A percentile compares a stretch with the other conserved stretches of the same genome.
Evolutionary conservation across 176 grass and related monocot genomes (phyloP).

Genomic region (Urochloa ruziziensis): DNA sequence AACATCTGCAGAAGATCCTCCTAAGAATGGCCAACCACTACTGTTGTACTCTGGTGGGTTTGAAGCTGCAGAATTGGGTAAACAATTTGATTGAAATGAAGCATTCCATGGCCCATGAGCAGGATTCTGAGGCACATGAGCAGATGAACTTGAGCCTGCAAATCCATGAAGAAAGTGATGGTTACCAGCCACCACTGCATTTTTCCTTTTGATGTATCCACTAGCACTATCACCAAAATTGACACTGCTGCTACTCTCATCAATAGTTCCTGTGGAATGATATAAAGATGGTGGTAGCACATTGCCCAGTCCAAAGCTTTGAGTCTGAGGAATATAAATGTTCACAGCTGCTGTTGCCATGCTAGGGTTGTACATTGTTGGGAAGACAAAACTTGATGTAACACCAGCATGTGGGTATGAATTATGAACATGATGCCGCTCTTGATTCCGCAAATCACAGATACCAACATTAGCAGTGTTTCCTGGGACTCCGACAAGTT

Average conservation of each 20-base stretch:
- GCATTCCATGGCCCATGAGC: slow-evolving; percentile 34
- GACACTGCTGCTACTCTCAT: slow-evolving; percentile 39
- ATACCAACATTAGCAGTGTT: slow-evolving; percentile 29
- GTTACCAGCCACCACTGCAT: slow-evolving; percentile 31
- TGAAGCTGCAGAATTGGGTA: slow-evolving; percentile 33
- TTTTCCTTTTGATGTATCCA: slow-evolving; percentile 54
- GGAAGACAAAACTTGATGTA: slow-evolving; percentile 22
- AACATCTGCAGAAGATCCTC: slow-evolving; percentile 34
- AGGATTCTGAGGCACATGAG: slow-evolving; percentile 39
- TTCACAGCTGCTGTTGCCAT: slow-evolving; percentile 33
- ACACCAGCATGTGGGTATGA: slow-evolving; percentile 28
- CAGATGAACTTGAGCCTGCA: slow-evolving; percentile 60
- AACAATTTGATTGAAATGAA: slow-evolving; percentile 40
- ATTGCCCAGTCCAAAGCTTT: slow-evolving; percentile 42
- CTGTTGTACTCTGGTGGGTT: slow-evolving; percentile 19
- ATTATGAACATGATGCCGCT: slow-evolving; percentile 40
- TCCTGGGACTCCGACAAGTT: slow-evolving; percentile 40
- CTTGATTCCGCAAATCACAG: slow-evolving; percentile 37
- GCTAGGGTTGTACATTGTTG: slow-evolving; percentile 42
- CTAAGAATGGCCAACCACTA: slow-evolving; percentile 3
- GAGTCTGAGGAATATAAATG: slow-evolving; percentile 42
- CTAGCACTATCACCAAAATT: slow-evolving; percentile 36
- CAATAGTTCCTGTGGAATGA: slow-evolving; percentile 35
- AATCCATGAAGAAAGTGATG: slow-evolving; percentile 44
- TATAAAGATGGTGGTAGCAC: slow-evolving; percentile 16